phyloP scores from a whole-genome alignment of 106 monocot species.

The Posidonia australis region DNA sequence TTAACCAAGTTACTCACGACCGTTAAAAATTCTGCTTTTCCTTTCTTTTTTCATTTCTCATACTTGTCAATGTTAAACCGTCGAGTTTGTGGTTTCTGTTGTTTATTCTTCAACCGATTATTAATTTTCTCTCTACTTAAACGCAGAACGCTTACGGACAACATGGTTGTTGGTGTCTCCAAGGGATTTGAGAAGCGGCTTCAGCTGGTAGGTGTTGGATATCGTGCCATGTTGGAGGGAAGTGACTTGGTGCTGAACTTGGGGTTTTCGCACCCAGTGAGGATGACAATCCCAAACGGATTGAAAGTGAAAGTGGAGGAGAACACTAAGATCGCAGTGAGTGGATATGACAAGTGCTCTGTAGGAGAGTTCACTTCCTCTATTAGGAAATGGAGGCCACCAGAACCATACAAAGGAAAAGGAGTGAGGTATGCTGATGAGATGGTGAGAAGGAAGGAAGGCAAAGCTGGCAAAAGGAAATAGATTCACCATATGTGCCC shows the following conservation, averaged over 20 bases:
- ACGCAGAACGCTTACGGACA: slow-evolving; percentile 81
- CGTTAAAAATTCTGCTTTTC: too few relatives aligned
- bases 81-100: too few relatives aligned
- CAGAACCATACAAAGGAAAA: slow-evolving; percentile 96
- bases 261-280: slow-evolving; percentile 82
- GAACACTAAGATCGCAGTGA: slow-evolving; percentile 64
- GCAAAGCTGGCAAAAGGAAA: slow-evolving; percentile 97
- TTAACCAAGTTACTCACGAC: too few relatives aligned
- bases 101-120: too few relatives aligned
- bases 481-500: slow-evolving; percentile 13
- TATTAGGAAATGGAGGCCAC: slow-evolving; percentile 89
- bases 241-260: slow-evolving; percentile 66
- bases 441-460: slow-evolving; percentile 85
- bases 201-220: slow-evolving; percentile 78
- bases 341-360: slow-evolving; percentile 63
- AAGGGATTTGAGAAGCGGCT: slow-evolving; percentile 92
- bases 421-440: slow-evolving; percentile 88
- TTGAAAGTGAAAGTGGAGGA: slow-evolving; percentile 82
- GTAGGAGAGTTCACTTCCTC: slow-evolving; percentile 83
- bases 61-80: too few relatives aligned
- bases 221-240: slow-evolving; percentile 75
- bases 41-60: too few relatives aligned
- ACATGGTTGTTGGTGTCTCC: slow-evolving; percentile 93
- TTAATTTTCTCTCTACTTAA: not conserved
- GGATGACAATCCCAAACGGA: slow-evolving; percentile 77